phyloP scores from a whole-genome alignment of 2,329 filamentous ascomycete species.

The Onygena corvina region DNA sequence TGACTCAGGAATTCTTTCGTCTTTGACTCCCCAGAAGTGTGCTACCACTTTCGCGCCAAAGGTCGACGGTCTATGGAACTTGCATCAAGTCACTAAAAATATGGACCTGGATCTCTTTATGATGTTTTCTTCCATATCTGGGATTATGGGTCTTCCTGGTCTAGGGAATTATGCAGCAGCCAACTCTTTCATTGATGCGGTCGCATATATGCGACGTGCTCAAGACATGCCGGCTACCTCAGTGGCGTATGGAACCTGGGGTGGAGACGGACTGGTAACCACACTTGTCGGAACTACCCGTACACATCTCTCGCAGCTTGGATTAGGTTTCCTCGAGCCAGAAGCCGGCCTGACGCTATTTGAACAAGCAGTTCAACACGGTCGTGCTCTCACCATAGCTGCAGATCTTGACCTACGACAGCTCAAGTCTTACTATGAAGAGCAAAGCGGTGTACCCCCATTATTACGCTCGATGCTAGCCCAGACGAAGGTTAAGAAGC shows the following conservation, averaged over 20 bases:
- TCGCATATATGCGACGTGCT: slow-evolving; percentile 14
- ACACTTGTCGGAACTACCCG: slow-evolving; percentile 1
- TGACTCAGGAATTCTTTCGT: not conserved
- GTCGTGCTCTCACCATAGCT: not conserved
- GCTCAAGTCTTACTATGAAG: slow-evolving; percentile 2
- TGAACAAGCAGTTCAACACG: not conserved
- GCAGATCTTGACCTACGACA: not conserved
- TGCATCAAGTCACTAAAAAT: slow-evolving; percentile 11
- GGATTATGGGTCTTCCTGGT: slow-evolving; percentile 4
- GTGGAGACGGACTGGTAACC: slow-evolving; percentile 3
- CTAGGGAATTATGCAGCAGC: slow-evolving; percentile 14
- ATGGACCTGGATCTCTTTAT: slow-evolving; percentile 18
- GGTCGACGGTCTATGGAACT: slow-evolving; percentile 18
- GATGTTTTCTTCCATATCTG: slow-evolving; percentile 11
- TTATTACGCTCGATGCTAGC: not conserved
- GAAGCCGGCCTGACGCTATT: not conserved
- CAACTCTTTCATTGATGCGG: slow-evolving; percentile 13
- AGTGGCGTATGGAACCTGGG: slow-evolving; percentile 3
- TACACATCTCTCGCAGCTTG: slow-evolving; percentile 4
- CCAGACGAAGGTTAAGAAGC: not conserved
- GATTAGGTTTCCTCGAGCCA: not conserved
- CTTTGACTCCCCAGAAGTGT: slow-evolving; percentile 7
- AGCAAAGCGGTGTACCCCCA: not conserved
- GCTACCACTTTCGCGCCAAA: slow-evolving; percentile 22
- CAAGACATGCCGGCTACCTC: slow-evolving; percentile 5